Base-by-base conservation (phyloP, 129 eudicot species). In the Flaveria bidentis region DNA sequence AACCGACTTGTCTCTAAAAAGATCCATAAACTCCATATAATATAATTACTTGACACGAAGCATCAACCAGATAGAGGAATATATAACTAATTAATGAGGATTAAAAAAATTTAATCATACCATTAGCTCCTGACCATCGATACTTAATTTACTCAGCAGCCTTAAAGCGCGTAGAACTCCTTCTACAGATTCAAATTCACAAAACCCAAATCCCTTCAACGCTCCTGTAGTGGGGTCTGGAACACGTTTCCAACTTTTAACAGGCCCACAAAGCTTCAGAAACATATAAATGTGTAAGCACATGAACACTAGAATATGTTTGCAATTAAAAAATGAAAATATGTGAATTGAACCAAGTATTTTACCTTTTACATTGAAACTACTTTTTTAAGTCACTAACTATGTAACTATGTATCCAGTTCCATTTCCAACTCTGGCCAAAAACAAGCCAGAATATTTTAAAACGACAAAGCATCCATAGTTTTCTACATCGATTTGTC, bases 111-210 rank as follows among this genome's bases (percentile, higher is more conserved):
- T 41, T 28, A 49, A 52, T 25, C 82, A 76, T 89, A 95, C 99
- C 97, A 88, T 82, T 69, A 95, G 80, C 74, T 91, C 91, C 71
- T 95, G 97, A 69, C 97, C 99, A 87, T 95, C 99, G 72, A 95
- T 73, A 77, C 83, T 95, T 78, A 92, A 78, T 84, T 95, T 95
- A 80, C 81, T 86, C 81, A 95, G 85, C 72, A 95, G 81, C 47
- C 99, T 82, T 67, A 91, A 56, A 73, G 97, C 99, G 81, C 97
- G 96, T 65, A 95, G 85, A 81, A 91, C 96, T 18, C 99, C 99
- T 82, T 95, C 99, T 68, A 94, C 96, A 49, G 94, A 84, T 80
- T 89, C 99, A 84, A 95, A 95, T 80, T 95, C 99, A 80, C 99
- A 95, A 83, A 91, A 84, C 15, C 99, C 99, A 84, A 87, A 95